Base-by-base conservation (phyloP, 1,139 yeast genomes). In the Magnusiomyces paraingens region DNA sequence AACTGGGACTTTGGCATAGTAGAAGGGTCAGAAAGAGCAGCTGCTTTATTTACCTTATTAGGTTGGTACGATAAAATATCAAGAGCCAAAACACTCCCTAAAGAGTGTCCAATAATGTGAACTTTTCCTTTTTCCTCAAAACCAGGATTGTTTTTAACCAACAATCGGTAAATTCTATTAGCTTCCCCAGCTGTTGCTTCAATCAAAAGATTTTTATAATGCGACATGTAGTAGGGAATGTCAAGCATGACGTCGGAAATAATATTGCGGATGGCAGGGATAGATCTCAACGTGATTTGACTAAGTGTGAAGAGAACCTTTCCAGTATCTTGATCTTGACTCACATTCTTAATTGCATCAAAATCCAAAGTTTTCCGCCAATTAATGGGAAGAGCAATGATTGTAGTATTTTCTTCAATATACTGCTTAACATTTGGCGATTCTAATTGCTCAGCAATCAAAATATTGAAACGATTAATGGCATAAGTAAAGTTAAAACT, bases 161-260 rank as follows among this genome's bases (percentile, higher is more conserved):
- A 90, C 42, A 79, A 70, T 6, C 73, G 67, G 66, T 84, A 88
- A 0, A 87, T 81, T 1, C 82, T 66, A 67, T 93, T 93, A 26
- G 93, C 78, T 62, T 88, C 93, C 2, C 66, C 65, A 1, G 81
- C 80, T 0, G 91, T 96, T 6, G 83, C 83, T 8, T 74, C 71
- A 46, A 86, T 70, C 22, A 93, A 85, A 58, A 79, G 78, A 14
- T 79, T 70, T 58, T 83, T 75, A 66, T 87, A 88, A 44, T 72
- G 75, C 2, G 91, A 86, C 70, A 93, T 95, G 65, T 89, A 90
- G 69, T 86, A 90, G 47, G 95, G 78, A 12, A 93, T 81, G 68
- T 93, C 99, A 57, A 93, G 74, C 36, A 88, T 80, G 1, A 91
- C 95, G 63, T 93, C 96, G 1, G 95, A 95, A 14, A 93, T 74